These are phyloP conservation scores for Priceomyces melissophilus DNA, from an alignment of 805 yeast species.

Conservation along the genomic window DNA sequence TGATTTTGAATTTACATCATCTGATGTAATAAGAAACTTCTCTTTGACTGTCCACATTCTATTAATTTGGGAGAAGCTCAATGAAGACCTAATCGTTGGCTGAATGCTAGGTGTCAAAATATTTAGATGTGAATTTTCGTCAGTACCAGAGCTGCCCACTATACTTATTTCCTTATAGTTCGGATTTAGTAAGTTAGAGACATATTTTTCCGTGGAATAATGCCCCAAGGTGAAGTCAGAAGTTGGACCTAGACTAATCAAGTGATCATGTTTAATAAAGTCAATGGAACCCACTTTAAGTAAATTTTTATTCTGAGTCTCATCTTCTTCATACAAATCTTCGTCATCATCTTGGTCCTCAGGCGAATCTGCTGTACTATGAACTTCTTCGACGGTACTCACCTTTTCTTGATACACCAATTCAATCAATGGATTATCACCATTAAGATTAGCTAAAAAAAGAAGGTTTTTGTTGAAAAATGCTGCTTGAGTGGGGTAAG, in stretches of 20 bases:
- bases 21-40: conserved; percentile 68
- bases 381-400: background rate
- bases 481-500: conserved; percentile 40
- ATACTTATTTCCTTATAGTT: conserved; percentile 63
- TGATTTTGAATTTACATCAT: conserved; percentile 57
- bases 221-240: conserved; percentile 65
- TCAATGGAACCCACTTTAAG: conserved; percentile 16
- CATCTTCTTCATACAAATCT: conserved; percentile 34
- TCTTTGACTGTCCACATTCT: conserved; percentile 72
- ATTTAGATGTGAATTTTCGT: conserved; percentile 50
- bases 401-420: conserved; percentile 26
- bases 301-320: conserved; percentile 19
- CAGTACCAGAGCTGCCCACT: conserved; percentile 67
- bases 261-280: conserved; percentile 48
- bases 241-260: conserved; percentile 71
- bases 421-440: conserved; percentile 53
- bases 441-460: conserved; percentile 60
- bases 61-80: conserved; percentile 68
- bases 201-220: conserved; percentile 49
- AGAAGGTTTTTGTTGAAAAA: conserved; percentile 41
- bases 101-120: conserved; percentile 65
- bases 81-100: conserved; percentile 63
- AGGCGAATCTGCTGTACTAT: conserved; percentile 1
- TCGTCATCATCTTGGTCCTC: conserved; percentile 42
- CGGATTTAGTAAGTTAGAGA: conserved; percentile 67